Evolutionary conservation across 495 filamentous ascomycete genomes (phyloP).

Genomic region (Penicillium coffeae): DNA sequence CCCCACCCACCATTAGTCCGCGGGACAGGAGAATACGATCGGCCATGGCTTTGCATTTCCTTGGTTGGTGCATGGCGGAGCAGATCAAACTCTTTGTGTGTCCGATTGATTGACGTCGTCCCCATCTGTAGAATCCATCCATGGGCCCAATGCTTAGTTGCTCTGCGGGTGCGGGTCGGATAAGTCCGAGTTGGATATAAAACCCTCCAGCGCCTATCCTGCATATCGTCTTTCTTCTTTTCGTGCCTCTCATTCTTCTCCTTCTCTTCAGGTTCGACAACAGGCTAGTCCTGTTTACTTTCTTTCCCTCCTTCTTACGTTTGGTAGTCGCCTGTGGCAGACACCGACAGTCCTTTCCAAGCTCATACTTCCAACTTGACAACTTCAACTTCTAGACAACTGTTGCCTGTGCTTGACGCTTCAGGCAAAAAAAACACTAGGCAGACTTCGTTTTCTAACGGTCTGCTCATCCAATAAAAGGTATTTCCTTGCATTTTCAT

Average conservation of each 20-base stretch:
- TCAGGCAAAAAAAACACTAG: no score
- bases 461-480: no score
- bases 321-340: conserved; percentile 33
- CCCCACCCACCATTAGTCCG: conserved; percentile 9
- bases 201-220: conserved; percentile 15
- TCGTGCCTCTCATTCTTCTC: conserved; percentile 21
- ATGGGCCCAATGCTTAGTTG: conserved; percentile 3
- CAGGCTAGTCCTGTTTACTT: conserved; percentile 36
- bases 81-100: conserved; percentile 17
- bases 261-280: conserved; percentile 26
- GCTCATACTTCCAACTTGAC: no score
- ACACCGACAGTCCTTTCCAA: conserved; percentile 29
- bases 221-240: conserved; percentile 11
- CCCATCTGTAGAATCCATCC: conserved; percentile 7
- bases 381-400: no score
- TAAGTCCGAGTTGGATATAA: conserved; percentile 11
- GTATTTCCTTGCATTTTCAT: no score
- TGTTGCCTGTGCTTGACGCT: no score
- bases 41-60: background rate
- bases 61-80: conserved; percentile 6
- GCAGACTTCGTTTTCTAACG: no score
- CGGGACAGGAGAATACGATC: conserved; percentile 3
- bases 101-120: conserved; percentile 24
- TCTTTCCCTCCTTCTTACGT: conserved; percentile 24
- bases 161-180: background rate